These are phyloP conservation scores for Tephrocybe sp. DNA, from an alignment of 768 basidiomycete genomes.

Conservation along the genomic window DNA sequence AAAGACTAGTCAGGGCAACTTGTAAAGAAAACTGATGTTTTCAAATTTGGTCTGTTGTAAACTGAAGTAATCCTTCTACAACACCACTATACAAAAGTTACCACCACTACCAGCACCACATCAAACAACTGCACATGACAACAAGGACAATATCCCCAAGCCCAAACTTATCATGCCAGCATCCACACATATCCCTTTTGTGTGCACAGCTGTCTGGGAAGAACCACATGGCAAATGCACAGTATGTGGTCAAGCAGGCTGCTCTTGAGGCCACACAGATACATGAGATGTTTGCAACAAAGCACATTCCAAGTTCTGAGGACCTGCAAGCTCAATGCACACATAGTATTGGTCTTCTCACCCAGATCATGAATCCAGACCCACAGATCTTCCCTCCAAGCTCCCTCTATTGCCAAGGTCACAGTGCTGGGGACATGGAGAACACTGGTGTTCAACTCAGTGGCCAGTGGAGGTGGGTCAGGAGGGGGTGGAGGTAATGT, in stretches of 20 bases:
- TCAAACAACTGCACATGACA: no score
- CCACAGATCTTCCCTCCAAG: conserved; percentile 56
- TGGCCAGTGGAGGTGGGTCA: no score
- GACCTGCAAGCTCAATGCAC: conserved; percentile 40
- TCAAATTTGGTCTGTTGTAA: no score
- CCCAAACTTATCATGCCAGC: no score
- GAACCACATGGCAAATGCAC: conserved; percentile 21
- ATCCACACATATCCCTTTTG: conserved; percentile 21
- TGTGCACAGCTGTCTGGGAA: conserved; percentile 23
- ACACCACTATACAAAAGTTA: no score
- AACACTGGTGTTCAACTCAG: conserved; percentile 10
- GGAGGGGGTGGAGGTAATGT: no score
- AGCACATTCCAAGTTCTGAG: conserved; percentile 64
- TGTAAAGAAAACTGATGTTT: no score
- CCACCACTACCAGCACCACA: no score
- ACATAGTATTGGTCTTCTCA: conserved; percentile 54
- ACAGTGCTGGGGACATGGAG: conserved; percentile 49
- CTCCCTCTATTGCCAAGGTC: conserved; percentile 58
- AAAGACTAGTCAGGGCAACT: no score
- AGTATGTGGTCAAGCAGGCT: conserved; percentile 43
- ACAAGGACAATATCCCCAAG: no score
- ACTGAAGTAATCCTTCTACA: no score
- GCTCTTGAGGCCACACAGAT: no score
- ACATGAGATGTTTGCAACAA: conserved; percentile 72
- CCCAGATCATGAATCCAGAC: conserved; percentile 72